Conservation (phyloP, 2,329 filamentous ascomycete species). For the Colletotrichum coccodes region DNA sequence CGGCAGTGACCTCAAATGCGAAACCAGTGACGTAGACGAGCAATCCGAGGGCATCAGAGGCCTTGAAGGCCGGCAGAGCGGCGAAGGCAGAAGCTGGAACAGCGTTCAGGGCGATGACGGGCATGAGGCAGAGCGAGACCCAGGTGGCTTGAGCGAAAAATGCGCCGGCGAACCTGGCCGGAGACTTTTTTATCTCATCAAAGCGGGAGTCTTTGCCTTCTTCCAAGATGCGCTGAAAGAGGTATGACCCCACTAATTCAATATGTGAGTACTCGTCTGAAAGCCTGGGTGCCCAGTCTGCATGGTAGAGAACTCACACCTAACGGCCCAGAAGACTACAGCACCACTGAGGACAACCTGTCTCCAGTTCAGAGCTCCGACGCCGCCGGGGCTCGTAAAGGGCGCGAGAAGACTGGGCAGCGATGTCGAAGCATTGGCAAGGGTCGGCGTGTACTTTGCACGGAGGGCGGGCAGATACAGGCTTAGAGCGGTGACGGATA, state of each 20-base stretch:
- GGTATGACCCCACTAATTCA: slow-evolving; percentile 67
- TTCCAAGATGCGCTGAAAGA: slow-evolving; percentile 69
- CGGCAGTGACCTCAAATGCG: slow-evolving; percentile 69
- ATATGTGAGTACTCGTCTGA: slow-evolving; percentile 10
- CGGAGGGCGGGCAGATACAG: slow-evolving; percentile 70
- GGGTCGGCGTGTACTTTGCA: slow-evolving; percentile 55
- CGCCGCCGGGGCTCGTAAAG: slow-evolving; percentile 52
- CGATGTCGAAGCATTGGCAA: slow-evolving; percentile 46
- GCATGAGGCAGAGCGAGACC: slow-evolving; percentile 74
- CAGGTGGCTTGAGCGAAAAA: slow-evolving; percentile 70
- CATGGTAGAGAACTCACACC: slow-evolving; percentile 54
- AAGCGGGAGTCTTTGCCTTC: slow-evolving; percentile 67
- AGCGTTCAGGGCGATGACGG: slow-evolving; percentile 71
- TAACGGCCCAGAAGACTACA: slow-evolving; percentile 66
- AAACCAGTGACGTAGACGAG: slow-evolving; percentile 69
- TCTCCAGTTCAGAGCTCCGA: slow-evolving; percentile 68
- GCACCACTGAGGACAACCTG: slow-evolving; percentile 52
- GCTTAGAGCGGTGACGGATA: slow-evolving; percentile 70
- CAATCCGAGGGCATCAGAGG: slow-evolving; percentile 67
- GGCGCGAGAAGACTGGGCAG: slow-evolving; percentile 58
- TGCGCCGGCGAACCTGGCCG: slow-evolving; percentile 46
- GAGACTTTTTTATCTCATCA: slow-evolving; percentile 50
- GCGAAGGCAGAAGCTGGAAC: slow-evolving; percentile 65
- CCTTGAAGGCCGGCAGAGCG: slow-evolving; percentile 55
- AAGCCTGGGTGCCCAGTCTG: not conserved